Conservation (phyloP, 2,329 filamentous ascomycete genomes). For the Fonsecaea monophora region DNA sequence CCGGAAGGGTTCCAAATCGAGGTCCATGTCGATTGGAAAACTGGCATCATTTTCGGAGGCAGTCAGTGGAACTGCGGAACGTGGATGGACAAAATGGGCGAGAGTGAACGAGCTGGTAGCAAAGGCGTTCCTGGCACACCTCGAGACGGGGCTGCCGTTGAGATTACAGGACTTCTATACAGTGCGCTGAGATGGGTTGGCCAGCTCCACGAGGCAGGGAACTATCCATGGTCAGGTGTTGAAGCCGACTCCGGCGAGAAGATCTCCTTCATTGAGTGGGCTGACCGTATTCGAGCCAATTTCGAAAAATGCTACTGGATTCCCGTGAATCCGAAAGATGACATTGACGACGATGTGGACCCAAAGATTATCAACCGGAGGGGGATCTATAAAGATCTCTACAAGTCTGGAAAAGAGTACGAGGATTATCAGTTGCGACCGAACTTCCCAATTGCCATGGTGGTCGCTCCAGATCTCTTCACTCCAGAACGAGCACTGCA, state of each 20-base stretch:
- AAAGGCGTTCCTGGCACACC: conserved; percentile 97
- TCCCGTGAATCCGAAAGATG: conserved; percentile 69
- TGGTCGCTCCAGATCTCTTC: conserved; percentile 88
- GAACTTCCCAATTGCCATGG: conserved; percentile 96
- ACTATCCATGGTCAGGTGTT: conserved; percentile 77
- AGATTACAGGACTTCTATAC: conserved; percentile 93
- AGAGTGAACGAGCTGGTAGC: conserved; percentile 85
- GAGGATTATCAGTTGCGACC: conserved; percentile 96
- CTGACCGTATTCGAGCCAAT: conserved; percentile 76
- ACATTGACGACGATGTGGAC: conserved; percentile 81
- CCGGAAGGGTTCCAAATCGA: conserved; percentile 90
- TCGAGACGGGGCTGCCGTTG: conserved; percentile 90
- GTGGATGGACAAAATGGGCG: conserved; percentile 99
- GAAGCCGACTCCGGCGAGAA: conserved; percentile 66
- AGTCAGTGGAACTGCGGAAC: conserved; percentile 96
- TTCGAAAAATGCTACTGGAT: conserved; percentile 95
- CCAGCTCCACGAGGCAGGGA: conserved; percentile 68
- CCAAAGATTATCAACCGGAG: conserved; percentile 80
- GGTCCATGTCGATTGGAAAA: conserved; percentile 88
- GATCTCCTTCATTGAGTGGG: conserved; percentile 81
- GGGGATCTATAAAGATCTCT: conserved; percentile 97
- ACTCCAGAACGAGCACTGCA: conserved; percentile 76
- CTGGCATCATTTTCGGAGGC: conserved; percentile 89
- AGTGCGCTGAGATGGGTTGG: conserved; percentile 84
- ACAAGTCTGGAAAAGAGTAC: conserved; percentile 91